Evolutionary conservation across 73 alveolate species (phyloP).

Genomic region (Stentor roeselii): DNA sequence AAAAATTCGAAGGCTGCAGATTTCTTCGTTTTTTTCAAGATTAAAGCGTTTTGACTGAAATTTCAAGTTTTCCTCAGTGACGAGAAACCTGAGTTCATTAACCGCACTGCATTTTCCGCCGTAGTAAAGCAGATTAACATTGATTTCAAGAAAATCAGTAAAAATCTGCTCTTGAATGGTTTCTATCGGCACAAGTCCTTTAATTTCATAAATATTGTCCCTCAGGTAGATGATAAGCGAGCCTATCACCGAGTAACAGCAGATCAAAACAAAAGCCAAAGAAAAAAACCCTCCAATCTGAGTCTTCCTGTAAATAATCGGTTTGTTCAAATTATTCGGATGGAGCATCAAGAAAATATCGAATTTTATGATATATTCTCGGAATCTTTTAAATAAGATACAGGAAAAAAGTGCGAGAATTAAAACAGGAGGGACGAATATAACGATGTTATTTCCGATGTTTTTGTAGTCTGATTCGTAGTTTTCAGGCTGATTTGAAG

Average conservation of each 20-base stretch:
- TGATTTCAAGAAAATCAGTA: background rate
- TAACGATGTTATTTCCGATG: no score
- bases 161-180: background rate
- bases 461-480: no score
- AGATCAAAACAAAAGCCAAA: background rate
- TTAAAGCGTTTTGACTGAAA: background rate
- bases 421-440: no score
- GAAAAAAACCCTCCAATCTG: background rate
- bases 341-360: no score
- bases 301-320: background rate
- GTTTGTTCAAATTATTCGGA: no score
- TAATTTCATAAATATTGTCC: background rate
- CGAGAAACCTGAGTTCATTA: no score
- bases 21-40: background rate
- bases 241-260: background rate
- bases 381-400: no score
- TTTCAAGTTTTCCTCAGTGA: no score
- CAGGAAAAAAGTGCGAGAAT: no score
- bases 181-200: background rate
- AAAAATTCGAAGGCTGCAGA: background rate
- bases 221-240: background rate
- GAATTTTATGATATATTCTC: no score
- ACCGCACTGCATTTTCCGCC: conserved; percentile 3
- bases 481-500: no score
- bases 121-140: background rate